A percentile compares a stretch with the other conserved stretches of the same genome.
Conservation (phyloP, 306 rosid genomes). For the Carpinus fangiana region DNA sequence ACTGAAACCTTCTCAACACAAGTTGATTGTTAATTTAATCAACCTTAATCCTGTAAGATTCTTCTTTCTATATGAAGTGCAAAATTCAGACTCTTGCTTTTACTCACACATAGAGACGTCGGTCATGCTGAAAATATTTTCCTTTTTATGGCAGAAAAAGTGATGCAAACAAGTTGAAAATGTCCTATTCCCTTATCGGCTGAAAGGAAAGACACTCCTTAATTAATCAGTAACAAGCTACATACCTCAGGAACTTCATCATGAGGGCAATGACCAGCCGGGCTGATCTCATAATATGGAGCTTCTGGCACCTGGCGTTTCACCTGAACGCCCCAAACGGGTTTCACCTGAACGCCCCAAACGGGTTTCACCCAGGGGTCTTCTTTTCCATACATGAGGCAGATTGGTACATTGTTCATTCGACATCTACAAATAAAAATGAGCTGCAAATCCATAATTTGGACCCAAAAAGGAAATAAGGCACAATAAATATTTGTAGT, state of each 20-base stretch:
- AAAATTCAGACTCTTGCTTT: background rate
- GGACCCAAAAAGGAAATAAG: background rate
- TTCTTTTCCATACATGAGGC: slow-evolving; percentile 93
- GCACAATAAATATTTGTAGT: slow-evolving; percentile 1
- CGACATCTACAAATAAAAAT: slow-evolving; percentile 51
- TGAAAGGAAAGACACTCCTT: background rate
- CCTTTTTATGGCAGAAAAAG: too few species aligned
- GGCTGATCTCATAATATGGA: slow-evolving; percentile 88
- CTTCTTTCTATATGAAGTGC: background rate
- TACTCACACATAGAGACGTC: background rate
- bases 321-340: slow-evolving; percentile 81
- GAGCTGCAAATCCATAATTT: slow-evolving; percentile 12
- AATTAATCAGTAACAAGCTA: slow-evolving; percentile 4
- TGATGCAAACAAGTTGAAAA: too few species aligned
- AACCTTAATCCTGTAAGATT: background rate
- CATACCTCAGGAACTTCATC: slow-evolving; percentile 98
- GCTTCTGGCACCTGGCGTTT: slow-evolving; percentile 77
- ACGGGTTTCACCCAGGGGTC: slow-evolving; percentile 97
- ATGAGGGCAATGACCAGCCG: slow-evolving; percentile 98
- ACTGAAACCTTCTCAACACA: background rate
- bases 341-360: too few species aligned
- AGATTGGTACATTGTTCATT: slow-evolving; percentile 57
- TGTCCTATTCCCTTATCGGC: too few species aligned
- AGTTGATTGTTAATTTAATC: background rate
- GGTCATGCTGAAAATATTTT: background rate